A percentile compares a stretch with the other conserved stretches of the same genome.
Evolutionary conservation across 352 stramenopile genomes (phyloP).

Genomic region (Halophytophthora polymorphica): DNA sequence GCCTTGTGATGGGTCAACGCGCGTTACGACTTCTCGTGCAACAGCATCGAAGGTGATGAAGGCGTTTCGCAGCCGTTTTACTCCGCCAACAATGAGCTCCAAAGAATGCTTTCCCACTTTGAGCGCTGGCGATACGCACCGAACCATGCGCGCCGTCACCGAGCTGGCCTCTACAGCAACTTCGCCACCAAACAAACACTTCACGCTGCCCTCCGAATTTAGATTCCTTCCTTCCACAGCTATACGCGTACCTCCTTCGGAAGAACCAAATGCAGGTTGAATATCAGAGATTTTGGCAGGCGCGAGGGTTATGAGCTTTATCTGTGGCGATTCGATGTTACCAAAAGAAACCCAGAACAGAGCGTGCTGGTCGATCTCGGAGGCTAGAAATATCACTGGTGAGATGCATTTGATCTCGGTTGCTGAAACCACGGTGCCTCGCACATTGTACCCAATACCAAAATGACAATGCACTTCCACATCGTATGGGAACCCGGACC

Average conservation of each 20-base stretch:
- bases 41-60: conserved; percentile 35
- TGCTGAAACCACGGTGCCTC: conserved; percentile 20
- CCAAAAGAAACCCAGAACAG: conserved; percentile 38
- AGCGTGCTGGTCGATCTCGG: conserved; percentile 5
- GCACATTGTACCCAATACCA: conserved; percentile 6
- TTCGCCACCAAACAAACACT: conserved; percentile 33
- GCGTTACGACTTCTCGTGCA: conserved; percentile 25
- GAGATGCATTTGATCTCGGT: conserved; percentile 20
- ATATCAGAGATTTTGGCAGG: conserved; percentile 11
- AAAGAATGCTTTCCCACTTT: conserved; percentile 24
- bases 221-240: conserved; percentile 22
- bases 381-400: conserved; percentile 11
- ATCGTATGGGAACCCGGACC: conserved; percentile 21
- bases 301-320: conserved; percentile 24
- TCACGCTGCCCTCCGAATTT: conserved; percentile 8
- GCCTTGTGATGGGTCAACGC: conserved; percentile 23
- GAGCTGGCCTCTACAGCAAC: conserved; percentile 5
- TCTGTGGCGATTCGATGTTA: conserved; percentile 14
- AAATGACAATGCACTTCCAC: conserved; percentile 34
- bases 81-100: conserved; percentile 24
- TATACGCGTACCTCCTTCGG: conserved; percentile 29
- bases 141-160: conserved; percentile 4
- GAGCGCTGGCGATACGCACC: conserved; percentile 29
- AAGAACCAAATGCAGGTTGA: conserved; percentile 26
- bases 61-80: conserved; percentile 16